Evolutionary conservation across 1,139 yeast genomes (phyloP).

Genomic region (Zygotorulaspora mrakii): DNA sequence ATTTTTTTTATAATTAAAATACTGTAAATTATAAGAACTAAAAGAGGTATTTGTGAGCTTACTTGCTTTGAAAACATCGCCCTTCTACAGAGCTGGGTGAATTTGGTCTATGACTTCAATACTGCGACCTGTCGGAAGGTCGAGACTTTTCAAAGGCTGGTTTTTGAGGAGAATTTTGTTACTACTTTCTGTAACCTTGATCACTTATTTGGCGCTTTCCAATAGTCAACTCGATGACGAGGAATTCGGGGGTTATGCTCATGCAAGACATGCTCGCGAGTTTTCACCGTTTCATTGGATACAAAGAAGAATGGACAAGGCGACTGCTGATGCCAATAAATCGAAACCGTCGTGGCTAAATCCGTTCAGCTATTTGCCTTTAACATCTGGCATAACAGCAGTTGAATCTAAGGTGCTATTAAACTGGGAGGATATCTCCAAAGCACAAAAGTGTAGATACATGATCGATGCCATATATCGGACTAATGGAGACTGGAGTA

Average conservation of each 20-base stretch:
- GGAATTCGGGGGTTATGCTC: no score
- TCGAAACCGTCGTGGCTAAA: constrained; percentile 1
- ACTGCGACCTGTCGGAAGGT: background rate
- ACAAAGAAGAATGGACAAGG: constrained; percentile 8
- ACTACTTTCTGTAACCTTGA: background rate
- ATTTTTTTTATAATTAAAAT: no score
- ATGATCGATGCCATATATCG: constrained; percentile 20
- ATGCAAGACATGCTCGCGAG: constrained; percentile 9
- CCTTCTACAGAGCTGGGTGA: background rate
- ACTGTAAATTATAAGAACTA: no score
- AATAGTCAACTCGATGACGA: background rate
- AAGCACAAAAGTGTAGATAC: constrained; percentile 21
- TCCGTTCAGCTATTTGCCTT: background rate
- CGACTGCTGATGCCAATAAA: background rate
- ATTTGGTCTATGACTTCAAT: background rate
- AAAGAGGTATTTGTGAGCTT: no score
- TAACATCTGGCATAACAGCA: background rate
- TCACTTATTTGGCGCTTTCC: background rate
- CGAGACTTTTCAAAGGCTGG: constrained; percentile 1
- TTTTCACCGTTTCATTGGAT: constrained; percentile 14
- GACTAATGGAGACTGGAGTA: constrained; percentile 22
- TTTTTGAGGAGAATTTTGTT: background rate
- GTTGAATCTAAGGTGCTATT: constrained; percentile 7
- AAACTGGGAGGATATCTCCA: constrained; percentile 9
- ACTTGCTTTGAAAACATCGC: no score